These are phyloP conservation scores for Rhodotorula glutinis DNA, from an alignment of 1,284 basidiomycete species.

Conservation along the genomic window DNA sequence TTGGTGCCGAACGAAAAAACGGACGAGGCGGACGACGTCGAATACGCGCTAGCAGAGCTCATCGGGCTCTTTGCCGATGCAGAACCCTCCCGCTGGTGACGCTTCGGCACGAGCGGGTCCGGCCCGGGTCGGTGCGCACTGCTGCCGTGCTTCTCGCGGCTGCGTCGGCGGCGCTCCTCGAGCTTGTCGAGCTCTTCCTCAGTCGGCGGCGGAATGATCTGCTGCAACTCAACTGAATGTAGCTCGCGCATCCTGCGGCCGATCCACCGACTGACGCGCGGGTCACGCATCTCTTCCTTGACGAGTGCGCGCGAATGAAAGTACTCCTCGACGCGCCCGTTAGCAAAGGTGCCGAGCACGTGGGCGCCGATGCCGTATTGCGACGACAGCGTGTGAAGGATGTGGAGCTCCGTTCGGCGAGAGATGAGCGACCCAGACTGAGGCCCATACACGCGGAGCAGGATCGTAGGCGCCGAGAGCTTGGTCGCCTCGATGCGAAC, in stretches of 20 bases:
- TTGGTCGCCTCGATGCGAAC: slow-evolving; percentile 7
- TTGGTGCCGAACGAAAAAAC: slow-evolving; percentile 38
- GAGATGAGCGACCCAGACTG: slow-evolving; percentile 81
- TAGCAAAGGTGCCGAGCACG: slow-evolving; percentile 87
- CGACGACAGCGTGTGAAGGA: slow-evolving; percentile 79
- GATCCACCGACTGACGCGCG: slow-evolving; percentile 72
- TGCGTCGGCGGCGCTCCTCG: background rate
- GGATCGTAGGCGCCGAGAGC: slow-evolving; percentile 60
- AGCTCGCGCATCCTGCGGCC: slow-evolving; percentile 88
- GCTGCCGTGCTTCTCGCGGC: background rate
- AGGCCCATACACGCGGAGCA: slow-evolving; percentile 84
- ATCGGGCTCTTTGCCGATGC: slow-evolving; percentile 10
- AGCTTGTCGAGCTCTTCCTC: slow-evolving; percentile 11
- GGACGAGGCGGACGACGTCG: slow-evolving; percentile 36
- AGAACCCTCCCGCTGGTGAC: background rate
- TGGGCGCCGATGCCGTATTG: slow-evolving; percentile 82
- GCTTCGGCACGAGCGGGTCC: background rate
- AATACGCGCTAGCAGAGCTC: slow-evolving; percentile 31
- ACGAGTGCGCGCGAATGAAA: slow-evolving; percentile 80
- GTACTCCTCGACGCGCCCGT: slow-evolving; percentile 89
- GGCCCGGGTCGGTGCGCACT: slow-evolving; percentile 1
- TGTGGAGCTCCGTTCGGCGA: slow-evolving; percentile 75
- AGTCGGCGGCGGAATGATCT: slow-evolving; percentile 55
- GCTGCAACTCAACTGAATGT: slow-evolving; percentile 77
- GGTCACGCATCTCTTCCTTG: slow-evolving; percentile 69